Evolutionary conservation across 139 green algal genomes (phyloP), one percentile per base, ranked within the genome.

Genomic region (Micromonas pusilla): DNA sequence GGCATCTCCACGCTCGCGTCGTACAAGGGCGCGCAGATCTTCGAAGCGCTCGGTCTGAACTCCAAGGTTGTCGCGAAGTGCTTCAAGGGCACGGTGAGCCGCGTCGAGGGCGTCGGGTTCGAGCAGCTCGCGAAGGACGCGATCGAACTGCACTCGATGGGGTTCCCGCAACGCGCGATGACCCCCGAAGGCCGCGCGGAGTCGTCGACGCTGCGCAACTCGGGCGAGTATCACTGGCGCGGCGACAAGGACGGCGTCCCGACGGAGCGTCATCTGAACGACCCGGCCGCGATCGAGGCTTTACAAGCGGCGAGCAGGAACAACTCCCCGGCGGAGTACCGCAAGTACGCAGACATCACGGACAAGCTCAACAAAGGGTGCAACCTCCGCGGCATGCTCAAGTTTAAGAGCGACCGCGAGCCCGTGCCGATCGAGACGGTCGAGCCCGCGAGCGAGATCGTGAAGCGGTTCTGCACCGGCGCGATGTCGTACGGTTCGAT

Each of bases 1-100:
- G 93, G 93, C 72, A 98, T 98, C 89, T 90, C 79, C 84, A 98
- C 94, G 28, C 85, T 98, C 30, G 87, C 88, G 45, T 89, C 73
- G n/a, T 98, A 98, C 93, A 97, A 97, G 86, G 93, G 93, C n/a
- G 92, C 91, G 2, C 93, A 97, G 87, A 98, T 98, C 81, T 98
- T 98, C 70, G 93, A 98, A 87, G 90, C 87, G 16, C 82, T 97
- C 30, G 93, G 93, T 36, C 76, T 98, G 72, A 73, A 78, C 2
- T 30, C 78, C n/a, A 88, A 94, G 26, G 92, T 98, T 19, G 85
- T 97, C 2, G 78, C 86, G 57, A 52, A 82, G n/a, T 97, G 91
- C 89, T 98, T 98, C 83, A 83, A 78, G 64, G 91, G 92, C 73
- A 97, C 93, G 3, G 80, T 93, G 66, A 90, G 78, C 25, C 88